Conservation (phyloP, 2,329 filamentous ascomycete genomes). For the Chrysosphaeria jannelii region DNA sequence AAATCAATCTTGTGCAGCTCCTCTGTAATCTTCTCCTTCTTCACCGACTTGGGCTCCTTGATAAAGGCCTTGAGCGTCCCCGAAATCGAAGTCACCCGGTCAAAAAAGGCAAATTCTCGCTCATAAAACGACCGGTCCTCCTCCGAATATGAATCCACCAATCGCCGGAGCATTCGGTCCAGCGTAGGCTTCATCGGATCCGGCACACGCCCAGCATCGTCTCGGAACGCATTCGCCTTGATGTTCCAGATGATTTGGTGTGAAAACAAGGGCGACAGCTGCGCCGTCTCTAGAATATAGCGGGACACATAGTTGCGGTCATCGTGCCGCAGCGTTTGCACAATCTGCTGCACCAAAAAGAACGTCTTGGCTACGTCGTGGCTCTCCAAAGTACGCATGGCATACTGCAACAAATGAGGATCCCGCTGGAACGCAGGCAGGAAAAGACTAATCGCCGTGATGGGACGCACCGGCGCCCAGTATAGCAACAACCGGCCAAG, state of each 20-base stretch:
- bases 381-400: constrained; percentile 77
- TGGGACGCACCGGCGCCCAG: constrained; percentile 78
- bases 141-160: constrained; percentile 53
- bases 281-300: constrained; percentile 88
- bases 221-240: constrained; percentile 96
- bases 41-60: constrained; percentile 75
- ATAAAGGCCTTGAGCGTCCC: constrained; percentile 87
- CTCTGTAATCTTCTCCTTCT: constrained; percentile 98
- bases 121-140: constrained; percentile 71
- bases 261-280: constrained; percentile 91
- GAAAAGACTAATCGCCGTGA: constrained; percentile 82
- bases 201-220: constrained; percentile 73
- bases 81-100: constrained; percentile 82
- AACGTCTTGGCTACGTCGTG: constrained; percentile 94
- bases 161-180: constrained; percentile 60
- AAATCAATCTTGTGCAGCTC: constrained; percentile 93
- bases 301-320: constrained; percentile 77
- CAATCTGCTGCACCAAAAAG: constrained; percentile 96
- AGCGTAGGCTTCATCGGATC: constrained; percentile 82
- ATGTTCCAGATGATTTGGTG: constrained; percentile 99
- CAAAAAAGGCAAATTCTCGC: constrained; percentile 91
- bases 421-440: constrained; percentile 73
- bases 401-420: constrained; percentile 83
- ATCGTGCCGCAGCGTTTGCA: constrained; percentile 84
- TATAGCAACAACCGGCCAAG: constrained; percentile 49